Conservation (phyloP, 176 grass and related monocot genomes). For the Otatea glauca region DNA sequence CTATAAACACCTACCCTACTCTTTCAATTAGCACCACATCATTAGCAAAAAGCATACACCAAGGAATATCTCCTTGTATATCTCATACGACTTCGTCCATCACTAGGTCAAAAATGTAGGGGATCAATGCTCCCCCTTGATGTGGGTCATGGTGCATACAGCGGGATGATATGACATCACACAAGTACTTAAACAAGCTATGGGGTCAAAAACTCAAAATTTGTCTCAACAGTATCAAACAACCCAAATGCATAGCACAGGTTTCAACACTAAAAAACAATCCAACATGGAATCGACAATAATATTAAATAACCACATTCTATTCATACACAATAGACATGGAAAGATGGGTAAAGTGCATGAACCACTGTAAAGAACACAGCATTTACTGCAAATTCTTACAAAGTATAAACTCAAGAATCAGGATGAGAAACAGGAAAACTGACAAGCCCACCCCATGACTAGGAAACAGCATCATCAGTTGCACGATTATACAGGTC, state of each 20-base stretch:
- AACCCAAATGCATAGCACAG: background rate
- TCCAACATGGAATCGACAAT: background rate
- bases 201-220: background rate
- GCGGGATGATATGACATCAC: background rate
- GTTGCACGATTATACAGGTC: background rate
- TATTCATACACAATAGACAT: background rate
- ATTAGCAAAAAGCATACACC: too few relatives aligned
- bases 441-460: background rate
- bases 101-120: too few relatives aligned
- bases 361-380: background rate
- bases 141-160: background rate
- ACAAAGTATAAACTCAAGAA: background rate
- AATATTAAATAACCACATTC: background rate
- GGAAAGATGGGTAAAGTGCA: background rate
- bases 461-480: background rate
- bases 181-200: background rate
- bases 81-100: too few relatives aligned
- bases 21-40: too few relatives aligned
- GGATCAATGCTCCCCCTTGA: too few relatives aligned
- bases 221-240: background rate
- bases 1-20: too few relatives aligned
- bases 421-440: background rate
- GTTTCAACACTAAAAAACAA: background rate
- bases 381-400: background rate
- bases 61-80: too few relatives aligned